phyloP scores from a whole-genome alignment of 139 green algal species.

The Tetraselmis chui region DNA sequence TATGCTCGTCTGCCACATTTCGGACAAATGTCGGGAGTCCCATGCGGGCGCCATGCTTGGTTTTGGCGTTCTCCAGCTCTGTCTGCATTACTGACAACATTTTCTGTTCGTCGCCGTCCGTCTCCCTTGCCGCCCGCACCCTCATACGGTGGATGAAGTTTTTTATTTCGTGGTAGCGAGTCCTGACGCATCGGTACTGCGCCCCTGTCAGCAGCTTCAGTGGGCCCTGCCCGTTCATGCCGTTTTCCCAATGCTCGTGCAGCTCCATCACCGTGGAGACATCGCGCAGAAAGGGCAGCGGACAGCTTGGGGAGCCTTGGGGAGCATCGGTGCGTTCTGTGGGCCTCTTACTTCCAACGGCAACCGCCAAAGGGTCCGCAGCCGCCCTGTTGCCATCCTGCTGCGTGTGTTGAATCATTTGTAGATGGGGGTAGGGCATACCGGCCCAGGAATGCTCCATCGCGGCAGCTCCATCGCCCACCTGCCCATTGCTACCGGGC shows the following conservation, averaged over 20 bases:
- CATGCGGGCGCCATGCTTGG: neutral
- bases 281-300: neutral
- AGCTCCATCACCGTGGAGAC: neutral
- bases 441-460: too few relatives aligned
- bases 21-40: neutral
- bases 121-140: neutral
- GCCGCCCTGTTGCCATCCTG: neutral
- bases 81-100: neutral
- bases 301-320: too few relatives aligned
- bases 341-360: neutral
- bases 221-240: neutral
- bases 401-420: neutral
- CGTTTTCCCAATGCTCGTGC: neutral
- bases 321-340: neutral
- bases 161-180: neutral
- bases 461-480: too few relatives aligned
- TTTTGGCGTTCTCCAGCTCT: neutral
- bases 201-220: neutral
- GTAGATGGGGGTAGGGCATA: neutral
- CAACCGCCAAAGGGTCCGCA: neutral
- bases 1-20: neutral
- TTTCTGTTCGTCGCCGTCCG: neutral
- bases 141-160: neutral
- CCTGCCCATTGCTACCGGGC: too few relatives aligned
- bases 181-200: neutral